Conservation (phyloP, 768 basidiomycete species). For the Lactarius sanguifluus region DNA sequence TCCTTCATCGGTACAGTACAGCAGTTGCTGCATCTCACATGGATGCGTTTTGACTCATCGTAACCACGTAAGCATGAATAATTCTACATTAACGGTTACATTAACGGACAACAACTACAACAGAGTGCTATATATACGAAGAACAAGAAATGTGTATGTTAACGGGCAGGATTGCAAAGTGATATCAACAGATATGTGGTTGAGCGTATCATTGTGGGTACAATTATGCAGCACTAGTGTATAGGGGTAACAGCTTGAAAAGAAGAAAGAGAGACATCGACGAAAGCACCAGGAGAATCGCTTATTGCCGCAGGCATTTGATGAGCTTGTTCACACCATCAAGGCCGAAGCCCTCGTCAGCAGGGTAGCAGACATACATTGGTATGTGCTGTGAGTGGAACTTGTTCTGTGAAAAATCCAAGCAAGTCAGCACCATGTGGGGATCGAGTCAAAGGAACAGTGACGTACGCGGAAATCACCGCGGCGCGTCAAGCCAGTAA, state of each 20-base stretch:
- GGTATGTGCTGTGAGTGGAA: constrained; percentile 44
- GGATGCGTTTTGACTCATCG: neutral
- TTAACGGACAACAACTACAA: neutral
- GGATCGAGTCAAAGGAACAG: no score
- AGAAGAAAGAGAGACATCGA: neutral
- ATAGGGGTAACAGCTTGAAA: neutral
- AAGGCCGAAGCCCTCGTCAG: constrained; percentile 46
- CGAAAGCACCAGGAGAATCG: no score
- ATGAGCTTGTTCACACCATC: constrained; percentile 47
- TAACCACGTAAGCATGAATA: neutral
- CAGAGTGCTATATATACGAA: neutral
- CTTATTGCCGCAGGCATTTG: constrained; percentile 34
- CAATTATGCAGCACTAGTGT: constrained; percentile 7
- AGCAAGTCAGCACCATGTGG: neutral
- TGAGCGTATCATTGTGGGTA: constrained; percentile 2
- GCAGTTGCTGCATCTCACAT: neutral
- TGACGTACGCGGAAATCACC: constrained; percentile 47
- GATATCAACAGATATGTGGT: constrained; percentile 4
- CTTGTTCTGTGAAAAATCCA: constrained; percentile 39
- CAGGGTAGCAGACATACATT: constrained; percentile 54
- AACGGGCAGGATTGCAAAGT: neutral
- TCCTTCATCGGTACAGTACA: no score
- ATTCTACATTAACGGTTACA: constrained; percentile 6
- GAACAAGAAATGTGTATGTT: neutral
- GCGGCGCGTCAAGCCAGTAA: constrained; percentile 42